Conservation (phyloP, 2,329 filamentous ascomycete species). For the Colletotrichum melonis region DNA sequence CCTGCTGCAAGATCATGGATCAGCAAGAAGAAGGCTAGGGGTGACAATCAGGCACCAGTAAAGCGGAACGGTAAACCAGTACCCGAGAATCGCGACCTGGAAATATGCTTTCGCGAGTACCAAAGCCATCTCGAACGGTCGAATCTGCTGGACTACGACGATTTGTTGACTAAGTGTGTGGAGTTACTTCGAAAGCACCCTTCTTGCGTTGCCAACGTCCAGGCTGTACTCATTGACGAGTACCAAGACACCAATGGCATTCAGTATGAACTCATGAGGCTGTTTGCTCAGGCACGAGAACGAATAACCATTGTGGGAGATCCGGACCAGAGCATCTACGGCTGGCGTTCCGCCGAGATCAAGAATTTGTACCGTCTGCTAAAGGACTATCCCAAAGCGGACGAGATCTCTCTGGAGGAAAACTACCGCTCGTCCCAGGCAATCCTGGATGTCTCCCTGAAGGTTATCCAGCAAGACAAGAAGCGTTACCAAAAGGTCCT, state of each 20-base stretch:
- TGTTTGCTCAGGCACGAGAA: conserved; percentile 78
- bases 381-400: conserved; percentile 78
- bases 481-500: conserved; percentile 83
- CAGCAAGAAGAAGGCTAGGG: conserved; percentile 72
- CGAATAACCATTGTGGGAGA: conserved; percentile 96
- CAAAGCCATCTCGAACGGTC: conserved; percentile 79
- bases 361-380: conserved; percentile 87
- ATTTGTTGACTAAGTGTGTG: conserved; percentile 85
- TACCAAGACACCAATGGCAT: conserved; percentile 98
- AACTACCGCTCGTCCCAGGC: conserved; percentile 93
- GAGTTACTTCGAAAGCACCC: conserved; percentile 81
- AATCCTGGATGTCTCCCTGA: conserved; percentile 83
- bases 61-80: conserved; percentile 46
- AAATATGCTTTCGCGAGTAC: conserved; percentile 79
- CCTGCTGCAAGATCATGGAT: conserved; percentile 80
- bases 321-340: conserved; percentile 97
- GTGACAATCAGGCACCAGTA: conserved; percentile 50
- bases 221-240: conserved; percentile 94
- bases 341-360: conserved; percentile 93
- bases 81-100: conserved; percentile 67
- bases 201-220: conserved; percentile 86
- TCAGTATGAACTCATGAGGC: conserved; percentile 93
- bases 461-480: conserved; percentile 91
- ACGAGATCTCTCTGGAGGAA: conserved; percentile 87
- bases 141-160: conserved; percentile 93